Conservation (phyloP, 768 basidiomycete genomes). For the Aureoboletus auriporus region DNA sequence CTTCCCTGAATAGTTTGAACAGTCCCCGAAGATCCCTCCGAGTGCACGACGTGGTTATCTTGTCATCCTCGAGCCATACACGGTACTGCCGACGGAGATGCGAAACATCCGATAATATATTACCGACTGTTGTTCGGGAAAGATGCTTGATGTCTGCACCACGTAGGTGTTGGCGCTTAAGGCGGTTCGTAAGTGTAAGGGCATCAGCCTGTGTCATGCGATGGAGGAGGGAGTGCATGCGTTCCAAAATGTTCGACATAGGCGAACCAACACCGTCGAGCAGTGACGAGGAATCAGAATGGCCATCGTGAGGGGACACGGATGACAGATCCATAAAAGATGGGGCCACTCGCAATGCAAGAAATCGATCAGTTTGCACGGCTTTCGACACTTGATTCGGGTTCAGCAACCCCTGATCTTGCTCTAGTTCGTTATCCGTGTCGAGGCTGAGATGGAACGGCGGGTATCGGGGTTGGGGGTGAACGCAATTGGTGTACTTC, state of each 20-base stretch:
- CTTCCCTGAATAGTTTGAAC: slow-evolving; percentile 81
- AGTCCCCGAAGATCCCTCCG: slow-evolving; percentile 79
- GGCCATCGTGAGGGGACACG: slow-evolving; percentile 51
- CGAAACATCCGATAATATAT: slow-evolving; percentile 66
- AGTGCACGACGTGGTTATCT: slow-evolving; percentile 54
- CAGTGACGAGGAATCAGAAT: slow-evolving; percentile 74
- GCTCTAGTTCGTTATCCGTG: slow-evolving; percentile 40
- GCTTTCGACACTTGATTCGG: slow-evolving; percentile 55
- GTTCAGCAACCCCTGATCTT: slow-evolving; percentile 23
- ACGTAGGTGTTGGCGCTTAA: slow-evolving; percentile 86
- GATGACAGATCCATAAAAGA: slow-evolving; percentile 34
- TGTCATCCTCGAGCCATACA: slow-evolving; percentile 70
- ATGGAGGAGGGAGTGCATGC: slow-evolving; percentile 58
- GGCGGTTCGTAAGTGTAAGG: slow-evolving; percentile 78
- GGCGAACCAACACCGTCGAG: slow-evolving; percentile 48
- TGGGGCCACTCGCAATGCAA: slow-evolving; percentile 31
- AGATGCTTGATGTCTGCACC: slow-evolving; percentile 85
- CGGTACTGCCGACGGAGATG: slow-evolving; percentile 74
- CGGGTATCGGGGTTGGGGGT: slow-evolving; percentile 23
- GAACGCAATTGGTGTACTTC: slow-evolving; percentile 24
- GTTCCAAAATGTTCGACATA: slow-evolving; percentile 57
- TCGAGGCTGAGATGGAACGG: slow-evolving; percentile 35
- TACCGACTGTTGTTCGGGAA: slow-evolving; percentile 74
- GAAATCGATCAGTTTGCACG: slow-evolving; percentile 60
- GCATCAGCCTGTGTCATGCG: slow-evolving; percentile 76